These are phyloP conservation scores for Xylaria sp. DNA, from an alignment of 2,329 filamentous ascomycete species.

Conservation along the genomic window DNA sequence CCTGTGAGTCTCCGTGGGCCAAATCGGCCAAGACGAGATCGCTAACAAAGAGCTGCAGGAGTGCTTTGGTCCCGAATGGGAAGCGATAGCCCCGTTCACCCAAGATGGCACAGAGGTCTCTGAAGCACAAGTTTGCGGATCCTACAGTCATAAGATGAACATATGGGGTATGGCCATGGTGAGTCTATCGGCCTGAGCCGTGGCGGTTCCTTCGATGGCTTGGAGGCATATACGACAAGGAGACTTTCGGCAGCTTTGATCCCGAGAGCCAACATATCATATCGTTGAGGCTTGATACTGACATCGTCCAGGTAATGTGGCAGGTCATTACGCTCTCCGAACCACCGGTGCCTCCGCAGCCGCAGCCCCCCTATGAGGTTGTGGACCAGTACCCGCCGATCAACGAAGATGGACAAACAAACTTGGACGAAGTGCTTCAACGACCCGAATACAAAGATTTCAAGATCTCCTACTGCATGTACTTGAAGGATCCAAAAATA, in stretches of 20 bases:
- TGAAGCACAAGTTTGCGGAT: conserved; percentile 13
- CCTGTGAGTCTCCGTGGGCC: conserved; percentile 18
- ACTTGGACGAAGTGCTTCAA: not conserved
- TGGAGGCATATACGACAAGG: not conserved
- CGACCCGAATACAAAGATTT: not conserved
- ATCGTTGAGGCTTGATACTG: not conserved
- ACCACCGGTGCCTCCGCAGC: conserved; percentile 18
- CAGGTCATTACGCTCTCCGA: conserved; percentile 21
- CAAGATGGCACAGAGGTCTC: conserved; percentile 12
- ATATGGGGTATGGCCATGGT: conserved; percentile 24
- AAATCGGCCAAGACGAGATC: not conserved
- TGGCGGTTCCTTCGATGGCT: not conserved
- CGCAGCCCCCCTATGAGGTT: conserved; percentile 17
- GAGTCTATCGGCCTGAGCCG: not conserved
- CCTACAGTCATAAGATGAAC: conserved; percentile 24
- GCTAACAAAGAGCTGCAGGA: conserved; percentile 3
- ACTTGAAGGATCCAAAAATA: conserved; percentile 13
- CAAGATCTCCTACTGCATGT: conserved; percentile 23
- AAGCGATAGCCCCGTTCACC: not conserved
- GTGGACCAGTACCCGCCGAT: not conserved
- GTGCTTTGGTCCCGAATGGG: conserved; percentile 24
- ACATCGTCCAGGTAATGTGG: conserved; percentile 25
- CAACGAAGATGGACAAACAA: not conserved
- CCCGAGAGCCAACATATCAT: not conserved
- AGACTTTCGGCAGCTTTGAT: too few relatives aligned